These are phyloP conservation scores for Neonectria ditissima DNA, from an alignment of 2,329 filamentous ascomycete genomes.

Conservation along the genomic window DNA sequence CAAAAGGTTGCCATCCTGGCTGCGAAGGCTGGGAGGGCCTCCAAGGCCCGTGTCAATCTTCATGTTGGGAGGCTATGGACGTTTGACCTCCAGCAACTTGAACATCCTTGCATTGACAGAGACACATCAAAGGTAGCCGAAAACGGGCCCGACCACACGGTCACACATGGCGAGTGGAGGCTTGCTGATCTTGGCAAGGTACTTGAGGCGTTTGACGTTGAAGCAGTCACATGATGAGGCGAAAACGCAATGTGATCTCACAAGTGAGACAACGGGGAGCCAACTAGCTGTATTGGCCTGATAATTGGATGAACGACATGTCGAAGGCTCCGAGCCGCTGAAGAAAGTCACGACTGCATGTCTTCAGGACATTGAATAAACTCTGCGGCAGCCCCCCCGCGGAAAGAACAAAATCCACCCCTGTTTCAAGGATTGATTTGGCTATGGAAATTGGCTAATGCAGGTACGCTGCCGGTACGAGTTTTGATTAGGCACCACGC, in stretches of 20 bases:
- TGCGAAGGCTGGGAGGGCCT: constrained; percentile 18
- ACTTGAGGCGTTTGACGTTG: constrained; percentile 16
- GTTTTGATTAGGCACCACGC: constrained; percentile 42
- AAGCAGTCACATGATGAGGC: constrained; percentile 38
- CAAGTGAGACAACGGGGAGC: constrained; percentile 23
- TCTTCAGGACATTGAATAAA: constrained; percentile 23
- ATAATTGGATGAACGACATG: constrained; percentile 17
- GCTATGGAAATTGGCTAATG: constrained; percentile 46
- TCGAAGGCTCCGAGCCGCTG: constrained; percentile 12
- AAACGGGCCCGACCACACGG: constrained; percentile 21
- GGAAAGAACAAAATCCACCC: constrained; percentile 38
- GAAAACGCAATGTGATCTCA: constrained; percentile 21
- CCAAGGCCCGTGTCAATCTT: constrained; percentile 26
- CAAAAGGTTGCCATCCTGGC: constrained; percentile 21
- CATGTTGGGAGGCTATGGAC: constrained; percentile 18
- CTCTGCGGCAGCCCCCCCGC: constrained; percentile 28
- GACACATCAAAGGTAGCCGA: constrained; percentile 22
- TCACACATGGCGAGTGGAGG: constrained; percentile 35
- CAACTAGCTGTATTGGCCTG: constrained; percentile 18
- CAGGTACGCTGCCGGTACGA: constrained; percentile 45
- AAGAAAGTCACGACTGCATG: constrained; percentile 30
- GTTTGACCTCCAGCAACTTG: constrained; percentile 17
- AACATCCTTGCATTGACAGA: constrained; percentile 21
- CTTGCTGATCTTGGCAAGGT: constrained; percentile 26
- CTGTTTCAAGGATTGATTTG: constrained; percentile 45